Base-by-base conservation (phyloP, 257 asterid genomes). In the Solanum ossicruentum region DNA sequence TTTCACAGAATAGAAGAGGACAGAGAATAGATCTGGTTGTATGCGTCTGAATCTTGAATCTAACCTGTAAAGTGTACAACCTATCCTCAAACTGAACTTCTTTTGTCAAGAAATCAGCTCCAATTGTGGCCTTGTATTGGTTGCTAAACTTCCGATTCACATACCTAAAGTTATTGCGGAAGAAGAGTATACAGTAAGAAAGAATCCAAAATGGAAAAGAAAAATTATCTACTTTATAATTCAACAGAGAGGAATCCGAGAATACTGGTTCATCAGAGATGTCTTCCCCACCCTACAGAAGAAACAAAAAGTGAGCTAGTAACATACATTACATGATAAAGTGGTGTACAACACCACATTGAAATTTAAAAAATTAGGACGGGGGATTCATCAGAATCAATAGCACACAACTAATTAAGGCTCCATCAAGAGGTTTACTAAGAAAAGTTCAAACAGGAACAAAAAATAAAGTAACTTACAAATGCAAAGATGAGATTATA, bases 81-180 rank as follows among this genome's bases (percentile, higher is more conserved):
- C 90, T 86, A 83, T 89, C 92, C 32, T 89, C 92, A 79, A 89
- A 86, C 56, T 89, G 90, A 36, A 89, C 89, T 84, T 89, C 92
- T 57, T 89, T 89, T 23, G 90, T 89, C 90, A 89, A 83, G 90
- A 89, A 89, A 86, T 89, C 92, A 85, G 92, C 92, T 86, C 92
- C 92, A 85, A 89, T 89, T n/a, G 90, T 89, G 47, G 92, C 92
- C 72, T 89, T 89, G 85, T 89, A 89, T 83, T 89, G 92, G 55
- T 89, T 84, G 83, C 89, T 89, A 72, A 89, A 89, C 81, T 89
- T 89, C n/a, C 89, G 87, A 83, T 89, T 88, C 84, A 89, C 92
- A 66, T 89, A 89, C 81, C 90, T 89, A 84, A 78, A 28, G 61
- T 41, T 52, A 58, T 39, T 8, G 39, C 5, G 63, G 43, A 11